Percentiles rank a stretch among this genome's conserved stretches.
phyloP scores from a whole-genome alignment of 2,329 filamentous ascomycete species.

The Trichoderma breve region DNA sequence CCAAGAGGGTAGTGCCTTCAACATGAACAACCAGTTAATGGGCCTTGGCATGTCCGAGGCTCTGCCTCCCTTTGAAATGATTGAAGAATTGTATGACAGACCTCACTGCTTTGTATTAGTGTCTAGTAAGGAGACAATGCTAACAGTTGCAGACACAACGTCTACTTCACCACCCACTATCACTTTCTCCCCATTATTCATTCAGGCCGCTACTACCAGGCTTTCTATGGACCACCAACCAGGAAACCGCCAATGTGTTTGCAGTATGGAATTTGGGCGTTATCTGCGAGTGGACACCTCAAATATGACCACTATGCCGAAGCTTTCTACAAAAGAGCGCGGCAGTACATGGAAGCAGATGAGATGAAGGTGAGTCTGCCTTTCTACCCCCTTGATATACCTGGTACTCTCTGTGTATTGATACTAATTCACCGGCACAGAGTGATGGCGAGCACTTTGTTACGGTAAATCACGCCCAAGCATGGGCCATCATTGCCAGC shows the following conservation, averaged over 20 bases:
- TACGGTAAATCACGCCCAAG: constrained; percentile 74
- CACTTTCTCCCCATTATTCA: constrained; percentile 75
- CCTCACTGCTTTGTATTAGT: background rate
- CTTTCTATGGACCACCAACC: constrained; percentile 68
- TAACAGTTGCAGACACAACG: constrained; percentile 53
- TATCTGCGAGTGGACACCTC: constrained; percentile 67
- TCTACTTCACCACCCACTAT: constrained; percentile 76
- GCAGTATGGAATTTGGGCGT: constrained; percentile 85
- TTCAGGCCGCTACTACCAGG: constrained; percentile 68
- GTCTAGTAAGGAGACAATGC: background rate
- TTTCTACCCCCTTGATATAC: background rate
- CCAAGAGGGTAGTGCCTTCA: constrained; percentile 19
- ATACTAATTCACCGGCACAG: constrained; percentile 28
- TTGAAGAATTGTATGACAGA: constrained; percentile 71
- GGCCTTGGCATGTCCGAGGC: constrained; percentile 78
- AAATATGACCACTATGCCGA: constrained; percentile 72
- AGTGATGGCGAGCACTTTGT: constrained; percentile 78
- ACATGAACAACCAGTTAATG: constrained; percentile 52
- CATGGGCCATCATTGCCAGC: constrained; percentile 70
- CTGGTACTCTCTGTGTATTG: background rate
- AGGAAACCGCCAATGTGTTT: constrained; percentile 79
- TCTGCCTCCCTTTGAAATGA: constrained; percentile 72
- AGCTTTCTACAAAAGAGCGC: constrained; percentile 76
- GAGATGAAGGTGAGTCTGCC: constrained; percentile 65
- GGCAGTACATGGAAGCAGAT: constrained; percentile 79